Conservation (phyloP, 768 basidiomycete species). For the Russula lepida region DNA sequence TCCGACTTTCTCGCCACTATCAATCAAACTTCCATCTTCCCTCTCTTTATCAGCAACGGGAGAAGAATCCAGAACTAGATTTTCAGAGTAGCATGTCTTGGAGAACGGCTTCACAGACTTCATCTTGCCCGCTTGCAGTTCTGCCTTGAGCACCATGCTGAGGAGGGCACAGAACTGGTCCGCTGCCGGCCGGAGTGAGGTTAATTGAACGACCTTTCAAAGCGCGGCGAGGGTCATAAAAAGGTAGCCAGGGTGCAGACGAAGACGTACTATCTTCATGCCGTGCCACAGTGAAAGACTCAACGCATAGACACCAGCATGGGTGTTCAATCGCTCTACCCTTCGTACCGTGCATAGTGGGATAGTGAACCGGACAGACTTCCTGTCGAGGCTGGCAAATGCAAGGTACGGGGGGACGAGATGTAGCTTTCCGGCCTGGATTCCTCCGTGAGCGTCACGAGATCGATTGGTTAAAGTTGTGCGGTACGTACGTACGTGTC, state of each 20-base stretch:
- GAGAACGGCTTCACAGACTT: slow-evolving; percentile 85
- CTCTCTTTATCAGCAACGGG: slow-evolving; percentile 29
- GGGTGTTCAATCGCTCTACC: slow-evolving; percentile 88
- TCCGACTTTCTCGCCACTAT: slow-evolving; percentile 47
- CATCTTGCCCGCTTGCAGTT: slow-evolving; percentile 88
- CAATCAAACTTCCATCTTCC: slow-evolving; percentile 57
- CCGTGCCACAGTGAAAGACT: slow-evolving; percentile 92
- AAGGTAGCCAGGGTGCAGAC: neutral
- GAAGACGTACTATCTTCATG: slow-evolving; percentile 70
- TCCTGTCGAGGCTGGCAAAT: slow-evolving; percentile 85
- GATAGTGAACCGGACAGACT: slow-evolving; percentile 84
- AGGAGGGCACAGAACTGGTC: slow-evolving; percentile 88
- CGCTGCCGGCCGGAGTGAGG: slow-evolving; percentile 86
- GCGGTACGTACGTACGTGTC: slow-evolving; percentile 69
- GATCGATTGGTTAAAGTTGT: neutral
- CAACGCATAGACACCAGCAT: slow-evolving; percentile 93
- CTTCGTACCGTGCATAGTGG: slow-evolving; percentile 88
- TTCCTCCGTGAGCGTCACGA: slow-evolving; percentile 1
- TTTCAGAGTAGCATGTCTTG: slow-evolving; percentile 91
- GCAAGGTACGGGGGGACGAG: slow-evolving; percentile 85
- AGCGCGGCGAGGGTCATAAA: neutral
- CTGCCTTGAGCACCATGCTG: slow-evolving; percentile 80
- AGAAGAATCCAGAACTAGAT: slow-evolving; percentile 52
- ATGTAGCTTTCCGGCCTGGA: slow-evolving; percentile 82
- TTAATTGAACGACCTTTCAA: slow-evolving; percentile 80